Conservation (phyloP, 805 yeast genomes). For the Saccharomycopsis sp. region DNA sequence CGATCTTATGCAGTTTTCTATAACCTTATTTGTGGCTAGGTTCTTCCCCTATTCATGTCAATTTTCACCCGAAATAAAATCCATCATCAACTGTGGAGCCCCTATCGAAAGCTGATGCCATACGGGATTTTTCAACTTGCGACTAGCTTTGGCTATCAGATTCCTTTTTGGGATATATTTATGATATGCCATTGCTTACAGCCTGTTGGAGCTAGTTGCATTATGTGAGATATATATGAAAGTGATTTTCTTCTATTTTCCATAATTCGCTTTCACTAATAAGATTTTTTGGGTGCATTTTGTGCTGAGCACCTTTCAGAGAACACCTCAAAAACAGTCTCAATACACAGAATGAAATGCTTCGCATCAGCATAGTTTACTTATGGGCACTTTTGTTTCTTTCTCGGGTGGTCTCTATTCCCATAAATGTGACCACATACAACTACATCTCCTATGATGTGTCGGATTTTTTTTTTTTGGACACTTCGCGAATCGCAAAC, state of each 20-base stretch:
- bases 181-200: background rate
- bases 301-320: too few species aligned
- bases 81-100: background rate
- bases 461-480: slow-evolving; percentile 9
- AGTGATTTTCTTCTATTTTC: background rate
- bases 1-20: background rate
- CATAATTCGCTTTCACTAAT: background rate
- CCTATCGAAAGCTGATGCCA: background rate
- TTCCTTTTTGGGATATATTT: background rate
- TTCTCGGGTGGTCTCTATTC: slow-evolving; percentile 2
- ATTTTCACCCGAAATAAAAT: too few species aligned
- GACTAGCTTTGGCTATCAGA: background rate
- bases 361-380: background rate
- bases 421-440: slow-evolving; percentile 19
- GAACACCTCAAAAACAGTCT: background rate
- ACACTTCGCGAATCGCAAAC: background rate
- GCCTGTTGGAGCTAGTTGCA: background rate
- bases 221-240: background rate
- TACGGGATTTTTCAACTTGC: background rate
- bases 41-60: background rate
- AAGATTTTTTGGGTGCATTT: too few species aligned
- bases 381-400: background rate
- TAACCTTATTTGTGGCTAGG: background rate
- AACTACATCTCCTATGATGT: slow-evolving; percentile 17
- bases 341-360: background rate